A percentile compares a stretch with the other conserved stretches of the same genome.
Evolutionary conservation across 2,329 filamentous ascomycete genomes (phyloP).

Genomic region (Hypoxylon sp.): DNA sequence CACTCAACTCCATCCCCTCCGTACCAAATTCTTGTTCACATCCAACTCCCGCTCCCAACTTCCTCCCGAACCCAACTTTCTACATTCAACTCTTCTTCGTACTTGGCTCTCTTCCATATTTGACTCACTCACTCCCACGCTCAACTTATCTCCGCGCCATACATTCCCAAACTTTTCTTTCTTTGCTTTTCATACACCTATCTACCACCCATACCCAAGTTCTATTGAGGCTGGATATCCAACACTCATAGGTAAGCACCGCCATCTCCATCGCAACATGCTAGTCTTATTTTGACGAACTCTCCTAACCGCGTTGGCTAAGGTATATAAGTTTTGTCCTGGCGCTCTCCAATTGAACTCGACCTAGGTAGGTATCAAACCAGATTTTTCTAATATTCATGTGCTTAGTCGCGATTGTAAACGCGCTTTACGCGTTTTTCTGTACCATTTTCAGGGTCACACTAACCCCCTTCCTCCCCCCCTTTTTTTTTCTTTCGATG

Average conservation of each 20-base stretch:
- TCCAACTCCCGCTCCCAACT: no score
- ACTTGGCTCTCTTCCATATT: no score
- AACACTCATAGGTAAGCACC: not conserved
- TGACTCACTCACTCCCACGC: no score
- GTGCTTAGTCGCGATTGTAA: not conserved
- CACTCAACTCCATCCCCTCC: not conserved
- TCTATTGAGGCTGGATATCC: not conserved
- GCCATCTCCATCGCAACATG: not conserved
- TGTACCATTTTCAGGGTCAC: not conserved
- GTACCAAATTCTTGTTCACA: no score
- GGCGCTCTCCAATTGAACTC: not conserved
- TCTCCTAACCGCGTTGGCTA: not conserved
- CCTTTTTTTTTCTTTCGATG: not conserved
- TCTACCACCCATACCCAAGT: not conserved
- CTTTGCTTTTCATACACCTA: not conserved
- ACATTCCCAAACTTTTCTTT: not conserved
- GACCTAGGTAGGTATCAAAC: conserved; percentile 1
- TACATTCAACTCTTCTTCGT: no score
- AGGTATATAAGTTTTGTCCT: not conserved
- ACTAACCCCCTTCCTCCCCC: not conserved
- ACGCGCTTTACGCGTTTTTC: not conserved
- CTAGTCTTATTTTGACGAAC: not conserved
- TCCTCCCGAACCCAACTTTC: no score
- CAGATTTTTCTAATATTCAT: not conserved
- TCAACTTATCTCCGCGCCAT: not conserved